Base-by-base conservation (phyloP, 202 grass and related monocot species). In the Carex sylvatica region DNA sequence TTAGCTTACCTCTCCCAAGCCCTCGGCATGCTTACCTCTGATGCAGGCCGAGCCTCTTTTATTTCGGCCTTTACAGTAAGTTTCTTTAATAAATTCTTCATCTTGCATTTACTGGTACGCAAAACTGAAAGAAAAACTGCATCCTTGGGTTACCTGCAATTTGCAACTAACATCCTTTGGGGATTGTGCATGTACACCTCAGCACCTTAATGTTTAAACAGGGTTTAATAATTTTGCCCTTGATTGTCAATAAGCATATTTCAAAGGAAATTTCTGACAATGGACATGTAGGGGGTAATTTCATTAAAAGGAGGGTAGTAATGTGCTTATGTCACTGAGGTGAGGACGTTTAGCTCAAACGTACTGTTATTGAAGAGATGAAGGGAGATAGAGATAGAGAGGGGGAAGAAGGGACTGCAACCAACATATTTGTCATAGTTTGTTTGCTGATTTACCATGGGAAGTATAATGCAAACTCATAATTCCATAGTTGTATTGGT, bases 21-120 rank as follows among this genome's bases (percentile, higher is more conserved):
- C 58, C 85, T 98, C 38, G 95, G 91, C 8, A 67, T 95, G 63
- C 81, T 95, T 78, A 90, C 95, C 56, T 98, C 95, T 83, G 92
- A 98, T 71, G 96, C 91, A 33, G 88, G 96, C 12, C 75, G 89
- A 72, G 91, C 96, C 80, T 93, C 96, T 82, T 95, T 98, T 88
- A 86, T 98, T 46, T 83, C 91, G 2, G 89, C 92, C 62, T 95
- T 93, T 87, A 98, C 96, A 44, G 92, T 95, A 94, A 72, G 64
- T 83, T 42, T 18, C 70, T 61, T 9, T 78, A 13, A 53, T 4
- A 83, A 80, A 54, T 19, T n/a, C 7, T 84, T 51, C 46, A 54
- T 62, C 35, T 63, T 9, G 36, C n/a, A 6, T 44, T 40, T 68
- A 40, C 6, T 38, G 26, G 8, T 68, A 38, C 10, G 15, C 6